A percentile compares a stretch with the other conserved stretches of the same genome.
Conservation (phyloP, 805 yeast species). For the Yarrowia sp. region DNA sequence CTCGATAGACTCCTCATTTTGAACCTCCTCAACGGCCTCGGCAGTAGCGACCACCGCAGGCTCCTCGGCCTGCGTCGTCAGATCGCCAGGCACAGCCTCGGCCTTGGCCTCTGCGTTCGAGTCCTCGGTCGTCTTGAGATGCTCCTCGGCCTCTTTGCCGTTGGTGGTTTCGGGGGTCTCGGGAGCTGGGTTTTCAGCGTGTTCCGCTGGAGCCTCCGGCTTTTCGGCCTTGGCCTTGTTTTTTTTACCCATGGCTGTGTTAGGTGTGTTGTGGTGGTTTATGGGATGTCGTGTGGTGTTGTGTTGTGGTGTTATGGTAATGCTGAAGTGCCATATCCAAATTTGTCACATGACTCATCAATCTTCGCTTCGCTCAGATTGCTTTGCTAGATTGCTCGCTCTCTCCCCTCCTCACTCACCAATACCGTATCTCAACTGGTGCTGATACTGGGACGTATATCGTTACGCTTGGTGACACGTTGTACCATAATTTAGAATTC, state of each 20-base stretch:
- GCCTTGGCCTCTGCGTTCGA: slow-evolving; percentile 16
- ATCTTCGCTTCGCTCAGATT: too few species aligned
- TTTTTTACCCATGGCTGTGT: slow-evolving; percentile 21
- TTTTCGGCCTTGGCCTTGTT: slow-evolving; percentile 7
- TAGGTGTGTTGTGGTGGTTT: background rate
- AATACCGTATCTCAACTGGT: too few species aligned
- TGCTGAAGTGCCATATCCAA: too few species aligned
- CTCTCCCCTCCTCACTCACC: too few species aligned
- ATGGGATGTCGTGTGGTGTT: background rate
- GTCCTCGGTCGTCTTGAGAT: background rate
- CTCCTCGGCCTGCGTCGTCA: slow-evolving; percentile 22
- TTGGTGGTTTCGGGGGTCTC: background rate
- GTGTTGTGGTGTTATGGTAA: background rate
- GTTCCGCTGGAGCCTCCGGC: too few species aligned
- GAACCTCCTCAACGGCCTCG: background rate
- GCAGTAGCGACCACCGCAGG: slow-evolving; percentile 17
- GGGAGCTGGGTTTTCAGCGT: background rate
- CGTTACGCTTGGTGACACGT: slow-evolving; percentile 15
- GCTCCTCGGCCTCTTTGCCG: background rate
- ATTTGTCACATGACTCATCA: too few species aligned
- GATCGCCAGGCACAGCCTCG: slow-evolving; percentile 23
- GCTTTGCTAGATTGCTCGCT: too few species aligned
- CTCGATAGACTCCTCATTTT: background rate
- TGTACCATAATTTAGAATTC: slow-evolving; percentile 7
- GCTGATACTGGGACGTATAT: too few species aligned